Evolutionary conservation across 495 filamentous ascomycete genomes (phyloP).

Genomic region (Penicillium psychrofluorescens): DNA sequence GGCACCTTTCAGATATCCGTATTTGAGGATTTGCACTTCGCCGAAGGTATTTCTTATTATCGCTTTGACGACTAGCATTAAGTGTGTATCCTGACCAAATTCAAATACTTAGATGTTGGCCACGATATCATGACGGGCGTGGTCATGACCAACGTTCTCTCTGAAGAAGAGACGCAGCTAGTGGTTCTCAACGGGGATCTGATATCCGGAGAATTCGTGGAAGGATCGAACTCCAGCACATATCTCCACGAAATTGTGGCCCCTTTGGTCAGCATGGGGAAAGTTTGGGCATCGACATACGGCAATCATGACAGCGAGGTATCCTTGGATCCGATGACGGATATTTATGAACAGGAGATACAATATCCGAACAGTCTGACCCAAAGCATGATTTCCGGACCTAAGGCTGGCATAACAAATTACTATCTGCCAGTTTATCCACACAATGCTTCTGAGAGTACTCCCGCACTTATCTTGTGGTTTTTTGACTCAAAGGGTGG

Average conservation of each 20-base stretch:
- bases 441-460: slow-evolving; percentile 4
- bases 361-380: slow-evolving; percentile 49
- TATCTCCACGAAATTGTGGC: slow-evolving; percentile 58
- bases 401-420: slow-evolving; percentile 56
- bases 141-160: slow-evolving; percentile 55
- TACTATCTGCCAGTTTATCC: slow-evolving; percentile 55
- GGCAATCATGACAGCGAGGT: slow-evolving; percentile 66
- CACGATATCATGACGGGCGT: slow-evolving; percentile 48
- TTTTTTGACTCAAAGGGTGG: slow-evolving; percentile 72
- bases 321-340: slow-evolving; percentile 45
- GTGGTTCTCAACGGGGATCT: slow-evolving; percentile 71
- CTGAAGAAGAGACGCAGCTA: slow-evolving; percentile 48
- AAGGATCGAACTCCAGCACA: slow-evolving; percentile 45
- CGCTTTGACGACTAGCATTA: background rate
- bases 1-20: slow-evolving; percentile 46
- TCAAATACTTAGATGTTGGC: slow-evolving; percentile 4
- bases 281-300: slow-evolving; percentile 63
- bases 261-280: slow-evolving; percentile 42
- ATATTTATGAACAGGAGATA: slow-evolving; percentile 49
- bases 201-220: slow-evolving; percentile 62
- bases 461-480: slow-evolving; percentile 54
- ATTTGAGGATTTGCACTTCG: slow-evolving; percentile 65
- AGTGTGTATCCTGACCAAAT: too few species aligned
- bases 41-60: slow-evolving; percentile 41
- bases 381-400: slow-evolving; percentile 31